These are phyloP conservation scores for Bullera alba DNA, from an alignment of 768 basidiomycete species.

Conservation along the genomic window DNA sequence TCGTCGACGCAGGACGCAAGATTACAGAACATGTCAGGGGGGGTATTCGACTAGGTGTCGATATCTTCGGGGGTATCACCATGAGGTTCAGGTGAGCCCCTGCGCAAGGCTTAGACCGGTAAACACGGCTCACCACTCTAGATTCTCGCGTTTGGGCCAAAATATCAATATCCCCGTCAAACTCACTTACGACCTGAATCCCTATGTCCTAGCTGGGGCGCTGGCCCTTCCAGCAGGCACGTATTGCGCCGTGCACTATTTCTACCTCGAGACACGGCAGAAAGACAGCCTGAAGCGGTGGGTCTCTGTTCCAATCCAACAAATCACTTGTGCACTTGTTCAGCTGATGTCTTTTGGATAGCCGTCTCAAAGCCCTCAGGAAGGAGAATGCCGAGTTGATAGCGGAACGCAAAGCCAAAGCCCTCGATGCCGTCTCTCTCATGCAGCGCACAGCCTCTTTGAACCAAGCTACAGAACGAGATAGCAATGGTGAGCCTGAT, in stretches of 20 bases:
- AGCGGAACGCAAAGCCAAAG: conserved; percentile 58
- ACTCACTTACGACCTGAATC: conserved; percentile 42
- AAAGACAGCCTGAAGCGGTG: no score
- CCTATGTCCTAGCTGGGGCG: conserved; percentile 36
- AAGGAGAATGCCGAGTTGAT: conserved; percentile 61
- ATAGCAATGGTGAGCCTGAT: conserved; percentile 56
- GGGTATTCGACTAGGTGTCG: conserved; percentile 37
- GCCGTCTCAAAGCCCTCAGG: conserved; percentile 62
- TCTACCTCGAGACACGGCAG: conserved; percentile 42
- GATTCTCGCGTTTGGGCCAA: conserved; percentile 47
- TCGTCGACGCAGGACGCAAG: conserved; percentile 42
- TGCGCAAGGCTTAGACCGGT: background rate
- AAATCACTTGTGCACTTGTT: background rate
- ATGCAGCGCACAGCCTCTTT: conserved; percentile 63
- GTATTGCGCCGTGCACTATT: conserved; percentile 45
- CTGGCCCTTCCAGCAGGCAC: conserved; percentile 43
- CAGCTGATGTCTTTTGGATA: conserved; percentile 36
- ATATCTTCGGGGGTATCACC: conserved; percentile 39
- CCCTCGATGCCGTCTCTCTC: conserved; percentile 57
- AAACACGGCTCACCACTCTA: conserved; percentile 3
- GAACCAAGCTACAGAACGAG: conserved; percentile 59
- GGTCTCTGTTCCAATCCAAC: background rate
- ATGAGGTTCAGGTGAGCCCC: conserved; percentile 38
- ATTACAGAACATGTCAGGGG: conserved; percentile 40
- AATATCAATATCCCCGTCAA: conserved; percentile 40